phyloP scores from a whole-genome alignment of 2,329 filamentous ascomycete species.

The Madurella mycetomatis region DNA sequence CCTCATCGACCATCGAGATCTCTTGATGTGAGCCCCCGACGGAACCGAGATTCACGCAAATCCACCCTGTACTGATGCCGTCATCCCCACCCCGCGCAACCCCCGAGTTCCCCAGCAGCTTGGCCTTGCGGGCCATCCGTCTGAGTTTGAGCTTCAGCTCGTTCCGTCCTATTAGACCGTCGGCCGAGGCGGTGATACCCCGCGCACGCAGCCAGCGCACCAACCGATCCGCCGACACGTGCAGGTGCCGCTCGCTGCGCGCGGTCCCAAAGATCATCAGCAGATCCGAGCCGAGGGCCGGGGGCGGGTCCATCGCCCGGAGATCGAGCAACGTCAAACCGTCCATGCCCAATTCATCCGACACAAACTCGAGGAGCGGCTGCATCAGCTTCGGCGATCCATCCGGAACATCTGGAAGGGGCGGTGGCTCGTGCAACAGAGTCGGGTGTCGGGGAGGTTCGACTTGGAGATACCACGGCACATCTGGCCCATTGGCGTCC shows the following conservation, averaged over 20 bases:
- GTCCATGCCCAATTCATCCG: conserved; percentile 81
- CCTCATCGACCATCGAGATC: conserved; percentile 41
- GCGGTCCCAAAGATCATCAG: conserved; percentile 92
- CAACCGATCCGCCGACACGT: conserved; percentile 84
- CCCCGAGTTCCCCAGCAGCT: conserved; percentile 70
- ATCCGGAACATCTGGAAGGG: conserved; percentile 54
- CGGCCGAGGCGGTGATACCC: conserved; percentile 71
- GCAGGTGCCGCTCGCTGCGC: conserved; percentile 87
- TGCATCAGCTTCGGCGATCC: conserved; percentile 67
- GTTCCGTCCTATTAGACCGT: conserved; percentile 83
- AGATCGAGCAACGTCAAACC: conserved; percentile 77
- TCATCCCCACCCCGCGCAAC: conserved; percentile 65
- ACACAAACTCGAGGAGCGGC: conserved; percentile 71
- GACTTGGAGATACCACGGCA: conserved; percentile 79
- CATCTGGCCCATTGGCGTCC: conserved; percentile 20
- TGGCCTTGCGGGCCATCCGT: conserved; percentile 74
- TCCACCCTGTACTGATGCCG: conserved; percentile 89
- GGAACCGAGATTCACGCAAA: conserved; percentile 83
- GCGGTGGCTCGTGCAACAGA: conserved; percentile 42
- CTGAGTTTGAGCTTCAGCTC: conserved; percentile 85
- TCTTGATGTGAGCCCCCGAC: conserved; percentile 54
- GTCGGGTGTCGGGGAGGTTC: conserved; percentile 53
- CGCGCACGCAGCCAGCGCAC: conserved; percentile 79
- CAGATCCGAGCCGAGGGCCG: conserved; percentile 80
- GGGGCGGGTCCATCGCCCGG: conserved; percentile 75